phyloP scores from a whole-genome alignment of 2,329 filamentous ascomycete genomes.

The Cordyceps cateniannulata region DNA sequence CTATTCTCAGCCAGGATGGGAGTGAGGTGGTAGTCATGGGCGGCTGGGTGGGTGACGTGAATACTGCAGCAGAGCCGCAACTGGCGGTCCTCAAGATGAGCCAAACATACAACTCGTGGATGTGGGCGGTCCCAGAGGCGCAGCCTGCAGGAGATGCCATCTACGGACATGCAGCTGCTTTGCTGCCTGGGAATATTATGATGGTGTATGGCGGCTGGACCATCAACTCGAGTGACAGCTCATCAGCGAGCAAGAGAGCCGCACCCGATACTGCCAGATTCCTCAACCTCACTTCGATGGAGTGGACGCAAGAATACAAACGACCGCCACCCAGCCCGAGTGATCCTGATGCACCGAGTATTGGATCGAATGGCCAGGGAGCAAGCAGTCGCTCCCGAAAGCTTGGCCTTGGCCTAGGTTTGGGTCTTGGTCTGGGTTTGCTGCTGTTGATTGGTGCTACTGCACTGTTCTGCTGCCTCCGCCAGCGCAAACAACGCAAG shows the following conservation, averaged over 20 bases:
- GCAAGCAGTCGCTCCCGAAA: constrained; percentile 17
- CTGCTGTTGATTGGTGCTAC: constrained; percentile 41
- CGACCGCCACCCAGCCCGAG: constrained; percentile 30
- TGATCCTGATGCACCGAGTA: constrained; percentile 20
- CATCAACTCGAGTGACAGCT: constrained; percentile 23
- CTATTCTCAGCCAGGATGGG: constrained; percentile 74
- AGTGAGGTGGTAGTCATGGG: constrained; percentile 72
- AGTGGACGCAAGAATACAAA: constrained; percentile 45
- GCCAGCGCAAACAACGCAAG: constrained; percentile 29
- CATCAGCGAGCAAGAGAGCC: constrained; percentile 23
- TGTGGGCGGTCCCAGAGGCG: constrained; percentile 57
- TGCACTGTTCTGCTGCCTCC: constrained; percentile 44
- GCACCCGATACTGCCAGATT: constrained; percentile 31
- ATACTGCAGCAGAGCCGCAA: constrained; percentile 72
- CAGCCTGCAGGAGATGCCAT: constrained; percentile 42
- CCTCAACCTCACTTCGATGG: constrained; percentile 51
- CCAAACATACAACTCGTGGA: constrained; percentile 67
- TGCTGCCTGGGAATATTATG: constrained; percentile 62
- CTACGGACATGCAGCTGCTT: constrained; percentile 57
- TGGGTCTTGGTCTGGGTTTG: constrained; percentile 55
- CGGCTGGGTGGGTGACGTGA: constrained; percentile 84
- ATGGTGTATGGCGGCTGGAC: constrained; percentile 61
- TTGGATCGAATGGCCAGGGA: constrained; percentile 14
- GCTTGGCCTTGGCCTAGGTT: constrained; percentile 55
- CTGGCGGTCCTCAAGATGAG: constrained; percentile 71